phyloP scores from a whole-genome alignment of 2,329 filamentous ascomycete genomes.

The Gliomastix tumulicola region DNA sequence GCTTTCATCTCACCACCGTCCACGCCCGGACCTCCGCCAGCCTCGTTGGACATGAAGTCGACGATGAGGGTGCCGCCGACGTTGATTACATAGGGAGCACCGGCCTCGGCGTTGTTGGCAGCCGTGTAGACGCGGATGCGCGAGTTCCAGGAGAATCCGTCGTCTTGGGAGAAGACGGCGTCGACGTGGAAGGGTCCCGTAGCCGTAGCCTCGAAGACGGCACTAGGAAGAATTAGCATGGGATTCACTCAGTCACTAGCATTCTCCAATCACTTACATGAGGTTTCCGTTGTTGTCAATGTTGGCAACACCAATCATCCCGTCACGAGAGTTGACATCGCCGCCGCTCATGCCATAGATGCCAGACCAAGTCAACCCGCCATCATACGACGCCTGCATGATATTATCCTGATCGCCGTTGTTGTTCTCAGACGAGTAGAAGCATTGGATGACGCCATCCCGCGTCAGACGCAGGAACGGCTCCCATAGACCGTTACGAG shows the following conservation, averaged over 20 bases:
- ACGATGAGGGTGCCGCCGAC: conserved; percentile 32
- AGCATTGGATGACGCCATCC: conserved; percentile 32
- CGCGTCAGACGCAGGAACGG: conserved; percentile 31
- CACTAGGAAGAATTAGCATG: conserved; percentile 7
- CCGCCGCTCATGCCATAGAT: conserved; percentile 24
- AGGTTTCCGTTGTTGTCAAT: conserved; percentile 18
- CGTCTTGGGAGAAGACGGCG: conserved; percentile 28
- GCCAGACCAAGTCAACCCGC: conserved; percentile 26
- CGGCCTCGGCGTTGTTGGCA: conserved; percentile 6
- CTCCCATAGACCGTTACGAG: conserved; percentile 33
- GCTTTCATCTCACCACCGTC: conserved; percentile 16
- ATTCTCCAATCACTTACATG: conserved; percentile 19
- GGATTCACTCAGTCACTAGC: not conserved
- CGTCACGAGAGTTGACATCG: conserved; percentile 26
- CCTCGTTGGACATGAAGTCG: conserved; percentile 38
- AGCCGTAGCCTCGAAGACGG: conserved; percentile 34
- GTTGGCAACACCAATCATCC: conserved; percentile 34
- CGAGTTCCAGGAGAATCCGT: conserved; percentile 31
- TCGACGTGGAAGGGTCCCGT: conserved; percentile 23
- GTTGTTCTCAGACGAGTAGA: conserved; percentile 33
- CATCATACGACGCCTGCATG: conserved; percentile 28
- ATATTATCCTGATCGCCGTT: conserved; percentile 31
- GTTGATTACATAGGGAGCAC: conserved; percentile 32
- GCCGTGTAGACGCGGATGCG: conserved; percentile 28
- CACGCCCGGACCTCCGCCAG: conserved; percentile 14